Conservation (phyloP, 805 yeast genomes). For the Spathaspora hagerdaliae region DNA sequence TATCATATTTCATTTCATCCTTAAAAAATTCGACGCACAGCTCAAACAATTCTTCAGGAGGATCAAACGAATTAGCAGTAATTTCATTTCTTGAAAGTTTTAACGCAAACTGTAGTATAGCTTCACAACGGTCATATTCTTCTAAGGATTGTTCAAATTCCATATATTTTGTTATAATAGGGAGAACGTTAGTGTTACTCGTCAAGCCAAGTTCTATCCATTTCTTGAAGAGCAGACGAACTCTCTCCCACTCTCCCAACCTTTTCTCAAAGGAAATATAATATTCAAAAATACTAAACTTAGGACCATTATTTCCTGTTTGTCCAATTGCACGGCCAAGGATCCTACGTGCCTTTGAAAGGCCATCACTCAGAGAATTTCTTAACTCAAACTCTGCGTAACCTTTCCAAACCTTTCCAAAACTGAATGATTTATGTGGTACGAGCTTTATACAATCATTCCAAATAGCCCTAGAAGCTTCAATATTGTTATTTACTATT, state of each 20-base stretch:
- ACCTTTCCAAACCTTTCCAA: slow-evolving; percentile 69
- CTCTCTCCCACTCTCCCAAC: slow-evolving; percentile 77
- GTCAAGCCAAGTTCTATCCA: slow-evolving; percentile 42
- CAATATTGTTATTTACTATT: slow-evolving; percentile 36
- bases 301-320: slow-evolving; percentile 40
- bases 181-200: slow-evolving; percentile 5
- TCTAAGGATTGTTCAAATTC: slow-evolving; percentile 63
- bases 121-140: slow-evolving; percentile 66
- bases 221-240: slow-evolving; percentile 66
- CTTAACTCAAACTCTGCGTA: slow-evolving; percentile 74
- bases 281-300: slow-evolving; percentile 50
- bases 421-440: slow-evolving; percentile 61
- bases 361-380: slow-evolving; percentile 26
- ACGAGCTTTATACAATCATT: slow-evolving; percentile 42
- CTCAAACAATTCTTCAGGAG: slow-evolving; percentile 17
- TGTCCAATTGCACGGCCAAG: slow-evolving; percentile 72
- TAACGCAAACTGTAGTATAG: slow-evolving; percentile 54
- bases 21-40: slow-evolving; percentile 54
- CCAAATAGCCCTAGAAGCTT: slow-evolving; percentile 49
- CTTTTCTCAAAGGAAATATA: slow-evolving; percentile 67
- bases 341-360: slow-evolving; percentile 57
- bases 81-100: slow-evolving; percentile 19
- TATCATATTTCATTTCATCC: slow-evolving; percentile 53
- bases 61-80: slow-evolving; percentile 25
- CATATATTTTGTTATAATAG: slow-evolving; percentile 62